These are phyloP conservation scores for Spathaspora passalidarum DNA, from an alignment of 805 yeast species.

Conservation along the genomic window DNA sequence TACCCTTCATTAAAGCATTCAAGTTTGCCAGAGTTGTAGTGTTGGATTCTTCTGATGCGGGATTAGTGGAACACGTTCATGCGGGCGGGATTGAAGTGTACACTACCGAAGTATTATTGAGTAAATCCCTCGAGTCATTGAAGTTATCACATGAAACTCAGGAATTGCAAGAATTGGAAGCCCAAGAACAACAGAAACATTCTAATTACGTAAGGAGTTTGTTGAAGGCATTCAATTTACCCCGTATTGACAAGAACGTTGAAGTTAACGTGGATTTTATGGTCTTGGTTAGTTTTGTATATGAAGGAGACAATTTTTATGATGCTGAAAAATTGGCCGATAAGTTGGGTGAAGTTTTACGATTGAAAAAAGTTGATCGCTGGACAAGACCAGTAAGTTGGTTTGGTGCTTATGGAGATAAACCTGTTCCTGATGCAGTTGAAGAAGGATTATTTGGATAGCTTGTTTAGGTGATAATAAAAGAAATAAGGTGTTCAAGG, in stretches of 20 bases:
- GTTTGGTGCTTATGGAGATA: conserved; percentile 80
- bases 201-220: conserved; percentile 12
- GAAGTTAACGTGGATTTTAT: conserved; percentile 2
- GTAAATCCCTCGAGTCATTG: conserved; percentile 27
- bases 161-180: not conserved
- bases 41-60: conserved; percentile 73
- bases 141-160: conserved; percentile 14
- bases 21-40: conserved; percentile 49
- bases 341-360: conserved; percentile 24
- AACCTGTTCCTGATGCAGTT: conserved; percentile 60
- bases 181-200: conserved; percentile 1
- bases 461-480: not conserved
- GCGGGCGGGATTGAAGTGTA: conserved; percentile 24
- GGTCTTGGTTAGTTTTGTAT: conserved; percentile 40
- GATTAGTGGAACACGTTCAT: conserved; percentile 29
- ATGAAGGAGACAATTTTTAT: conserved; percentile 84
- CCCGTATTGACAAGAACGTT: not conserved
- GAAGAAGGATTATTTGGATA: conserved; percentile 76
- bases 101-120: conserved; percentile 29
- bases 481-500: no score
- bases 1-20: conserved; percentile 44
- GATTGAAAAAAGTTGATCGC: conserved; percentile 7
- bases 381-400: conserved; percentile 73
- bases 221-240: conserved; percentile 3
- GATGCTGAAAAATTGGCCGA: conserved; percentile 62